Evolutionary conservation across 1,139 yeast genomes (phyloP), one percentile per base, ranked within the genome.

Genomic region (Saccharomyces hybrid): DNA sequence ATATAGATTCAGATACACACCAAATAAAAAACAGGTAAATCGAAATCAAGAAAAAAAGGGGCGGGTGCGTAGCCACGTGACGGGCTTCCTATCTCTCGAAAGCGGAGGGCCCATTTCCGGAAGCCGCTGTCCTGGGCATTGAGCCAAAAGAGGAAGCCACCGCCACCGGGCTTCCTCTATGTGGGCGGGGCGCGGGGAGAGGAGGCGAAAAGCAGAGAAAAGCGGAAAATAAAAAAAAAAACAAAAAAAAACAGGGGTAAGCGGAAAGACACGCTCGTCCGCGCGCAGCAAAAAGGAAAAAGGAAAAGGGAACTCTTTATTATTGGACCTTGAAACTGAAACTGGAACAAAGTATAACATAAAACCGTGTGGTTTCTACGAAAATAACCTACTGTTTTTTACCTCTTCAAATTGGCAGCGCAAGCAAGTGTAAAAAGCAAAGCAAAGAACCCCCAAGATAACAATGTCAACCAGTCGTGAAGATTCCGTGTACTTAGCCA

Each of bases 401-500:
- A 1, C 2, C 34, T 31, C 34, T 31, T 31, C 1, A 31, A 31
- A 31, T 48, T 25, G 23, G 5, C 2, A 23, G 28, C 25, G 25
- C 34, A 34, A 42, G 28, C 30, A 20, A 16, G 16, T 31, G 23
- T 32, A 2, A 50, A 23, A 13, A 49, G n/a, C 26, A 27, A 49
- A 14, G 50, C 46, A 25, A 14, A 11, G 52, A 5, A 49, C 13
- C 11, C 23, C 20, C 26, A 49, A 52, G 11, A 34, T 47, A 49
- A 53, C 47, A 57, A 86, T 86, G 93, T 80, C 95, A 67, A 78
- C 86, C 73, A 81, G 91, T 71, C 96, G 97, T 80, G 23, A 20
- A 20, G 23, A 20, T 20, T 20, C 23, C 23, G 23, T 20, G 23
- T 20, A 20, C 23, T 20, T 20, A 20, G 23, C 23, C 23, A 20